Percentiles rank a stretch among this genome's conserved stretches.
These are phyloP conservation scores for Coemansia sp. DNA, from an alignment of 192 early-diverging fungal genomes.

Conservation along the genomic window DNA sequence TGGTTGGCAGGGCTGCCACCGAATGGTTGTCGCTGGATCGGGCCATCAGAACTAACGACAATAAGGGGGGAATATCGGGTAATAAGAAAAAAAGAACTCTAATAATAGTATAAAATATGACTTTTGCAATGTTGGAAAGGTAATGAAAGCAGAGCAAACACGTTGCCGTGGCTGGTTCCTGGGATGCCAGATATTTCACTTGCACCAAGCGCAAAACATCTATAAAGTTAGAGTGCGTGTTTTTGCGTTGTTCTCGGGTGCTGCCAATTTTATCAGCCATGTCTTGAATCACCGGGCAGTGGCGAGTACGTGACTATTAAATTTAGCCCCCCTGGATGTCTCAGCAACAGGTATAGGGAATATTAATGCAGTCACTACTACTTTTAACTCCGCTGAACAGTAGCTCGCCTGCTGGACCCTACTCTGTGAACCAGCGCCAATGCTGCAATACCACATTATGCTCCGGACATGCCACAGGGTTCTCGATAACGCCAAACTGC, in stretches of 20 bases:
- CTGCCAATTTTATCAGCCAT: not conserved
- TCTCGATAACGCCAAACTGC: not conserved
- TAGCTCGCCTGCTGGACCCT: not conserved
- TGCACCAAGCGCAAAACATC: not conserved
- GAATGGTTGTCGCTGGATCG: not conserved
- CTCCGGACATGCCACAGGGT: not conserved
- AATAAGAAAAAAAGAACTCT: not conserved
- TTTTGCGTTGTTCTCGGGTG: not conserved
- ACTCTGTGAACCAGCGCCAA: not conserved
- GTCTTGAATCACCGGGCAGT: conserved; percentile 5
- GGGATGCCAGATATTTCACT: not conserved
- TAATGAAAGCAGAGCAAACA: not conserved
- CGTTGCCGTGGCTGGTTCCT: not conserved
- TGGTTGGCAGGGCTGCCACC: not conserved
- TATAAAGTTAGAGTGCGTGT: not conserved
- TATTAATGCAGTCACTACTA: not conserved
- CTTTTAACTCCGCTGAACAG: not conserved
- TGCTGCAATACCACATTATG: not conserved
- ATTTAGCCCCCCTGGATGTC: conserved; percentile 7
- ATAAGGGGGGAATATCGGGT: not conserved
- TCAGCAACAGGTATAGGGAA: not conserved
- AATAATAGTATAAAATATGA: not conserved
- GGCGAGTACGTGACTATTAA: not conserved
- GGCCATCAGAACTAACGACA: not conserved
- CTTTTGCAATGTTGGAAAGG: not conserved